Evolutionary conservation across 2,329 filamentous ascomycete species (phyloP), one percentile per base, ranked within the genome.

Genomic region (Aspergillus novofumigatus): DNA sequence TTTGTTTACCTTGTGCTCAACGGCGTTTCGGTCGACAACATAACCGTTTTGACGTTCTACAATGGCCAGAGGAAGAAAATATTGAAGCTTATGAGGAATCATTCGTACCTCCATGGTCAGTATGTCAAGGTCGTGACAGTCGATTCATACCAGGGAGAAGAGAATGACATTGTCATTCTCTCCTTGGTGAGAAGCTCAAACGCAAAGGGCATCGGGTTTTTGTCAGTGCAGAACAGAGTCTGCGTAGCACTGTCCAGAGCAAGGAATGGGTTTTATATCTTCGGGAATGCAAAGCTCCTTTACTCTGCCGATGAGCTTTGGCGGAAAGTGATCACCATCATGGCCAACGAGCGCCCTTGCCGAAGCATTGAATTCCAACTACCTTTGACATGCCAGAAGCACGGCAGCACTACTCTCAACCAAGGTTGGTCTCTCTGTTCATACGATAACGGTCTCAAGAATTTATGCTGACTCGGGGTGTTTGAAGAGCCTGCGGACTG

Each of bases 61-160:
- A 91, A 90, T 47, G 92, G 90, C 0, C 92, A 97, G 68, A 81
- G 87, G 48, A 88, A 88, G 62, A 75, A 80, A 2, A 80, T 96
- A 2, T 65, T 86, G 0, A 78, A 76, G 14, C 60, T 75, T 4
- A 60, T 82, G 49, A 76, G 69, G 59, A 67, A 65, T 7, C 72
- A 80, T 57, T 67, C 68, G 1, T 77, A 79, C 52, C 75, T 86
- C 48, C 73, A 77, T 55, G 63, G 70, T n/a, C 60, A 66, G 3
- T 71, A 73, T 57, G 67, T 82, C 64, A 87, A 87, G 2, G 87
- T 96, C 1, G 83, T 85, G 35, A 96, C 92, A 0, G 90, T 97
- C 0, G 92, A 96, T 67, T 90, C 89, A 0, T 96, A 93, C 67
- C 92, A 96, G 70, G 92, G 92, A 11, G 91, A 96, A 65, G 91